These are phyloP conservation scores for Bombardia bombarda DNA, from an alignment of 495 filamentous ascomycete species.

Conservation along the genomic window DNA sequence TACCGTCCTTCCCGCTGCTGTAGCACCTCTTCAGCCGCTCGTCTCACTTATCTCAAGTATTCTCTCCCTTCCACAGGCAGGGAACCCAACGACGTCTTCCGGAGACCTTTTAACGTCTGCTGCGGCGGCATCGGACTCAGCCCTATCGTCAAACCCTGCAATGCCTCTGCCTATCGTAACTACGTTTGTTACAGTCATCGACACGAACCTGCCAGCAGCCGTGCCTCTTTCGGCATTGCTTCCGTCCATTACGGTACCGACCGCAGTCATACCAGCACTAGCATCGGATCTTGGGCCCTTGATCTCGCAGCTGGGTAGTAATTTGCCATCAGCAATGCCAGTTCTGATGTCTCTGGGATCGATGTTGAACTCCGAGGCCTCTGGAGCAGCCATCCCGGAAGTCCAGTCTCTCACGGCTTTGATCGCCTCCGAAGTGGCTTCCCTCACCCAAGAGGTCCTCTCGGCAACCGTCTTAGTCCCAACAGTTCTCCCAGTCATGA, in stretches of 20 bases:
- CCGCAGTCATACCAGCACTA: constrained; percentile 3
- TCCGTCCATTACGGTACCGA: not conserved
- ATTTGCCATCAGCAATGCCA: constrained; percentile 2
- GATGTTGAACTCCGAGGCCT: constrained; percentile 5
- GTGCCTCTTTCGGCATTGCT: constrained; percentile 4
- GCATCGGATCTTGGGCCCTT: constrained; percentile 7
- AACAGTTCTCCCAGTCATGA: constrained; percentile 6
- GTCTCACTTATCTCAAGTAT: constrained; percentile 2
- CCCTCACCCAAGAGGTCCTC: not conserved
- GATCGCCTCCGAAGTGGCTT: constrained; percentile 4
- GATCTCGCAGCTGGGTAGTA: constrained; percentile 1
- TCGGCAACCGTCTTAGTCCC: not conserved
- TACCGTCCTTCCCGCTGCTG: too few relatives aligned
- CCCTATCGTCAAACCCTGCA: constrained; percentile 1
- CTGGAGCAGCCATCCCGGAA: not conserved
- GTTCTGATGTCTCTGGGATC: constrained; percentile 5
- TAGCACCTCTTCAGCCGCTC: not conserved
- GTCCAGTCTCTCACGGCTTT: constrained; percentile 1
- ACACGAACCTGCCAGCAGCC: not conserved
- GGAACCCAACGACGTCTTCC: not conserved
- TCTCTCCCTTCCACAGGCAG: too few relatives aligned
- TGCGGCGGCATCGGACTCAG: not conserved
- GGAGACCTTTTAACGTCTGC: not conserved
- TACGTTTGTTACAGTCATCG: not conserved
- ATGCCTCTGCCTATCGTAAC: constrained; percentile 4